Evolutionary conservation across 306 rosid genomes (phyloP).

Genomic region (Fragaria nilgerrensis): DNA sequence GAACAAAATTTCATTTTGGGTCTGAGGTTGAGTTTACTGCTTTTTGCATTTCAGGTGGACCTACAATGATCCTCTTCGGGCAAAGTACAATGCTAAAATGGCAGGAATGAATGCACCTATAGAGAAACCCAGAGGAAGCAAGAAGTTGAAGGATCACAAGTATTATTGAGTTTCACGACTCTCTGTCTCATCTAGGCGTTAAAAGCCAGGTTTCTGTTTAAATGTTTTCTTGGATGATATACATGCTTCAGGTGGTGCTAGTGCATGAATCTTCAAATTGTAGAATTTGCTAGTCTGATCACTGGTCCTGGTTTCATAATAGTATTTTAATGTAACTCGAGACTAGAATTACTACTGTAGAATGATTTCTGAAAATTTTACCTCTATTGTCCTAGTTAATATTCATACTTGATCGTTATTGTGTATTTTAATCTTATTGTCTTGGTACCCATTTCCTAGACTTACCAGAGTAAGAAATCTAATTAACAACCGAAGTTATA

Average conservation of each 20-base stretch:
- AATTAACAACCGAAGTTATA: neutral
- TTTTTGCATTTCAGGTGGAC: constrained; percentile 73
- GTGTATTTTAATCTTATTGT: neutral
- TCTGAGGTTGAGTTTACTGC: neutral
- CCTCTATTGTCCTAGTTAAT: neutral
- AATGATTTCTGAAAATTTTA: neutral
- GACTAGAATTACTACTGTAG: neutral
- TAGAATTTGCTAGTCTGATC: neutral
- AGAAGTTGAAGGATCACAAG: constrained; percentile 85
- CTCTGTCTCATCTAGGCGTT: neutral
- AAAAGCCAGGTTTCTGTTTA: neutral
- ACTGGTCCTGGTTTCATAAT: neutral
- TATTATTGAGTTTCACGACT: constrained; percentile 39
- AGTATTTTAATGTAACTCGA: neutral
- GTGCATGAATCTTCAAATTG: neutral
- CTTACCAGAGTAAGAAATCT: neutral
- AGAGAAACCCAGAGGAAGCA: constrained; percentile 86
- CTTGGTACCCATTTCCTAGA: neutral
- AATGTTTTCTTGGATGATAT: neutral
- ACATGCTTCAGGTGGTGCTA: neutral
- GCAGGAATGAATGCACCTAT: constrained; percentile 83
- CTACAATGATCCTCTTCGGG: constrained; percentile 93
- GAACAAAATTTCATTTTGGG: neutral
- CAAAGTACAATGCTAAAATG: constrained; percentile 89
- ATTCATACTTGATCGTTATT: neutral